Evolutionary conservation across 176 grass and related monocot genomes (phyloP), one percentile per base, ranked within the genome.

Genomic region (Echinochloa phyllopogon): DNA sequence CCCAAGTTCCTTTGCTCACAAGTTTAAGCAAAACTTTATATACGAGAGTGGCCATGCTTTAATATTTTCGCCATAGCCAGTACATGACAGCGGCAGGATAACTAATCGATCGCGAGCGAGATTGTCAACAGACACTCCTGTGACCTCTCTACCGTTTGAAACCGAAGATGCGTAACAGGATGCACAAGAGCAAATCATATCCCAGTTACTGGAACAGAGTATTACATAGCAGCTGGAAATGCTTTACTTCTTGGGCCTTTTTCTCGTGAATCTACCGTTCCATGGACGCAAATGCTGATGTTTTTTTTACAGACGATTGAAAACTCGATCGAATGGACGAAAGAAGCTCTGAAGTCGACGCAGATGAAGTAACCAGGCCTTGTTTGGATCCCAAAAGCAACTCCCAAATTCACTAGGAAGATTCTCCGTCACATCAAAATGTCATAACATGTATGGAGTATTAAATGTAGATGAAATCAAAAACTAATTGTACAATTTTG

Each of bases 51-150:
- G 67, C 21, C 85, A 45, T 44, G 59, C 43, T 71, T 60, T 33
- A 33, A 33, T 33, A 33, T 40, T 69, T 33, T 70, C 47, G 80
- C 53, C 37, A 16, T 11, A 38, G 7, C 1, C 20, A 50, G 57
- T 47, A 36, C 23, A 24, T 77, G 88, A 83, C 27, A 83, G 84
- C 66, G 79, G 73, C 88, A 73, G 65, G 78, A n/a, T 86, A 86
- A 90, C 88, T 7, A 86, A 90, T 57, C 4, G 48, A 67, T 18
- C 70, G 11, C 7, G 39, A 72, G 37, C 43, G 23, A 65, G 78
- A 83, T 65, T 72, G 78, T 73, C 84, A 78, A 18, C 79, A 66
- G 82, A 78, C 88, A 42, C 65, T 16, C 1, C 58, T 45, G 3
- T 70, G 17, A 16, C 36, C 3, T 10, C 71, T 56, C 9, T 15